These are phyloP conservation scores for Coemansia sp. DNA, from an alignment of 192 early-diverging fungal species.

Conservation along the genomic window DNA sequence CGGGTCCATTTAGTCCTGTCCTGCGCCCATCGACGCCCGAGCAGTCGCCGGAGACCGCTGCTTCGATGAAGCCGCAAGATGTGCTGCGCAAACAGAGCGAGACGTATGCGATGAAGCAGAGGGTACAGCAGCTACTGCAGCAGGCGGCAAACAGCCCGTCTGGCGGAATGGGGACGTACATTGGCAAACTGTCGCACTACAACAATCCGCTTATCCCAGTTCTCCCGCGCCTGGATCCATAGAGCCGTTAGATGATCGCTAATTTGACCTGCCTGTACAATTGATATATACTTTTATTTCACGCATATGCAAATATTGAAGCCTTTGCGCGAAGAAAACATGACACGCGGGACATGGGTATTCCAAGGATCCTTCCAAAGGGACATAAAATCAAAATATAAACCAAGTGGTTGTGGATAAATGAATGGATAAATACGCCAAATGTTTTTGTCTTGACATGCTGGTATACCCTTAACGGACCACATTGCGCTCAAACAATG, in stretches of 20 bases:
- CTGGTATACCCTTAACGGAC: not conserved
- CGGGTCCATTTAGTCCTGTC: slow-evolving; percentile 49
- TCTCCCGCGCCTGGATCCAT: slow-evolving; percentile 36
- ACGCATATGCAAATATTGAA: too few relatives aligned
- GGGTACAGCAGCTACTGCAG: slow-evolving; percentile 47
- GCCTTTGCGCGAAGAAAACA: too few relatives aligned
- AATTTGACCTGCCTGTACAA: too few relatives aligned
- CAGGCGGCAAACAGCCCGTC: slow-evolving; percentile 45
- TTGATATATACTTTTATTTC: too few relatives aligned
- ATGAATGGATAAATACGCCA: not conserved
- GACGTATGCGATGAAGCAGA: slow-evolving; percentile 29
- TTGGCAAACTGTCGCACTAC: slow-evolving; percentile 44
- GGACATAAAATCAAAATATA: too few relatives aligned
- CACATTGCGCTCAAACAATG: slow-evolving; percentile 21
- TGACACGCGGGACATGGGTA: too few relatives aligned
- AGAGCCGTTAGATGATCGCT: too few relatives aligned
- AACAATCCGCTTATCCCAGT: slow-evolving; percentile 53
- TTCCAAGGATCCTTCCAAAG: too few relatives aligned
- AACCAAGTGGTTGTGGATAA: too few relatives aligned
- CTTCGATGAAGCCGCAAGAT: slow-evolving; percentile 22
- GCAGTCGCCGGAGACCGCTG: not conserved
- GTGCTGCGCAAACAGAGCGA: slow-evolving; percentile 51
- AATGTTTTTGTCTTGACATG: not conserved
- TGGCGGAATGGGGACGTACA: slow-evolving; percentile 44
- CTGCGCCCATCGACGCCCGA: slow-evolving; percentile 33